A percentile compares a stretch with the other conserved stretches of the same genome.
Conservation (phyloP, 2,329 filamentous ascomycete genomes). For the Phialophora chinensis region DNA sequence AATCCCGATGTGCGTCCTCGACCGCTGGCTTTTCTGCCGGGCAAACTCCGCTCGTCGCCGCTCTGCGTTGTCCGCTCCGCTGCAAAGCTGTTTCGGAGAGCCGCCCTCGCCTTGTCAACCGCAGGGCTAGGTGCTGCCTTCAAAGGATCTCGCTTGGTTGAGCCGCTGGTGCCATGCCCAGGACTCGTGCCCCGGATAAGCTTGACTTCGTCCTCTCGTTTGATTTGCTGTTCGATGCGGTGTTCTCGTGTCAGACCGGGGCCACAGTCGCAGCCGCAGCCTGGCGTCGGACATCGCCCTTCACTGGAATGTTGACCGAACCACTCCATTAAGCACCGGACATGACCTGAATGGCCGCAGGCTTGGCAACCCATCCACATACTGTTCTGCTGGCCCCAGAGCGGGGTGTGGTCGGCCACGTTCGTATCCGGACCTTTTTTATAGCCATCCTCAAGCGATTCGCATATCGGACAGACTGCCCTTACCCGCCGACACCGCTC, state of each 20-base stretch:
- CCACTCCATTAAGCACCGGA: slow-evolving; percentile 63
- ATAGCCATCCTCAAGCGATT: slow-evolving; percentile 36
- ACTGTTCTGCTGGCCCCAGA: slow-evolving; percentile 21
- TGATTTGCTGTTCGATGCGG: slow-evolving; percentile 47
- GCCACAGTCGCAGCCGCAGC: slow-evolving; percentile 66
- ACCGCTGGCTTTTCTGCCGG: slow-evolving; percentile 36
- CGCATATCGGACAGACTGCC: slow-evolving; percentile 59
- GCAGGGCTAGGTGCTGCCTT: slow-evolving; percentile 53
- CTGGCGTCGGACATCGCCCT: slow-evolving; percentile 64
- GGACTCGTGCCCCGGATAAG: slow-evolving; percentile 41
- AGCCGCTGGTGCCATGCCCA: slow-evolving; percentile 44
- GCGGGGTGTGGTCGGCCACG: neutral
- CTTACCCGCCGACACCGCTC: slow-evolving; percentile 30
- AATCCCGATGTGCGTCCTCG: slow-evolving; percentile 41
- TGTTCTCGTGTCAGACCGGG: slow-evolving; percentile 54
- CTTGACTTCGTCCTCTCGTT: slow-evolving; percentile 38
- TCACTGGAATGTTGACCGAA: slow-evolving; percentile 56
- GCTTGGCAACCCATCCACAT: slow-evolving; percentile 65
- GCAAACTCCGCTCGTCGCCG: slow-evolving; percentile 32
- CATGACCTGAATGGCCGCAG: slow-evolving; percentile 67
- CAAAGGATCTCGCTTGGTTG: slow-evolving; percentile 54
- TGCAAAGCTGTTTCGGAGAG: slow-evolving; percentile 46
- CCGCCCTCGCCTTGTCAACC: slow-evolving; percentile 53
- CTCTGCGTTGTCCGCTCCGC: slow-evolving; percentile 39
- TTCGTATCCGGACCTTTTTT: neutral